phyloP scores from a whole-genome alignment of 176 grass and related monocot species.

The Carex parvula region DNA sequence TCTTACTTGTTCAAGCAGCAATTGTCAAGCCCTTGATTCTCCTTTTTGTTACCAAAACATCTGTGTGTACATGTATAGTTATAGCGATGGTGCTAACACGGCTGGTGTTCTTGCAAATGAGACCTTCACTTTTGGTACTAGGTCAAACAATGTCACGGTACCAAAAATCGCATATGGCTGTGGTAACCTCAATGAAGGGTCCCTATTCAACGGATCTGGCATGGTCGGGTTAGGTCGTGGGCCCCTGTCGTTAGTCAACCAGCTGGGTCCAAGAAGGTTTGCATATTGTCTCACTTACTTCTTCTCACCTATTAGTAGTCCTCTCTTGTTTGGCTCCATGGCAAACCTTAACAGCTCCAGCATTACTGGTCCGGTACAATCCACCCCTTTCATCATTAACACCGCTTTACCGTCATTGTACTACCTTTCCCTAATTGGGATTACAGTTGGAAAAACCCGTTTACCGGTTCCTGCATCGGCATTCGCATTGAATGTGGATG shows the following conservation, averaged over 20 bases:
- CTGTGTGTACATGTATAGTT: constrained; percentile 69
- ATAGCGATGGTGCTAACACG: constrained; percentile 53
- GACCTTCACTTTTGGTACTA: constrained; percentile 69
- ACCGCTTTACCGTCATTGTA: constrained; percentile 20
- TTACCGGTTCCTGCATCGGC: constrained; percentile 17
- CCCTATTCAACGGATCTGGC: constrained; percentile 59
- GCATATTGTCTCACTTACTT: constrained; percentile 81
- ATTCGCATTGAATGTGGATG: constrained; percentile 34
- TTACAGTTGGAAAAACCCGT: constrained; percentile 32
- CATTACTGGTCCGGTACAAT: not conserved
- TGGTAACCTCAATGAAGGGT: constrained; percentile 52
- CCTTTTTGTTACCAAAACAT: constrained; percentile 41
- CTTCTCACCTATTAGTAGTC: constrained; percentile 34
- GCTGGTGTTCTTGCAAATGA: constrained; percentile 63
- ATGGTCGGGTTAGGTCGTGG: constrained; percentile 82
- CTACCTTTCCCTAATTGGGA: constrained; percentile 22
- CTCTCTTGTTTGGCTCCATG: constrained; percentile 56
- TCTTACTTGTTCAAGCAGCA: constrained; percentile 30
- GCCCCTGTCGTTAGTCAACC: constrained; percentile 52
- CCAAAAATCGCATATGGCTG: constrained; percentile 54
- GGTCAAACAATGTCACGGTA: constrained; percentile 28
- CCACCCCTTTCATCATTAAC: constrained; percentile 28
- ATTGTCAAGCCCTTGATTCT: constrained; percentile 49
- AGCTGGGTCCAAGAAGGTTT: constrained; percentile 44
- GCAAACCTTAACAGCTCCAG: not conserved